Percentiles rank a stretch among this genome's conserved stretches.
These are phyloP conservation scores for Cucumis hystrix DNA, from an alignment of 306 rosid genomes.

Conservation along the genomic window DNA sequence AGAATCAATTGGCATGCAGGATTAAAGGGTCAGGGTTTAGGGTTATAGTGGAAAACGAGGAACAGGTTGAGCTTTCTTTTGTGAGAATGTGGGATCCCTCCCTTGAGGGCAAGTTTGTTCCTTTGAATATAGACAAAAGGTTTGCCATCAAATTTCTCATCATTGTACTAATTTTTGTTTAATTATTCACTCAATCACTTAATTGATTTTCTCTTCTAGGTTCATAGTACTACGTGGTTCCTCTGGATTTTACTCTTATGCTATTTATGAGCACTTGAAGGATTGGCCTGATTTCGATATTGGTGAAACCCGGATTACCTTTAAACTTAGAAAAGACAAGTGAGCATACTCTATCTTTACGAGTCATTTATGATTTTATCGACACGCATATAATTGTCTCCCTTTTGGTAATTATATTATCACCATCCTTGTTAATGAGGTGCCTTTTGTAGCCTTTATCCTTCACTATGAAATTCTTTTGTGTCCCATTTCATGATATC, in stretches of 20 bases:
- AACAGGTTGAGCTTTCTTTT: constrained; percentile 80
- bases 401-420: no score
- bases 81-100: constrained; percentile 78
- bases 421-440: no score
- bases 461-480: no score
- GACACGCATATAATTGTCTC: no score
- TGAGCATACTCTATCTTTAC: constrained; percentile 10
- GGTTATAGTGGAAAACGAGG: constrained; percentile 75
- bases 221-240: constrained; percentile 60
- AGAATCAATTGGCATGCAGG: constrained; percentile 41
- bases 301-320: constrained; percentile 72
- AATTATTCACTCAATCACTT: not conserved
- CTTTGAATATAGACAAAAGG: constrained; percentile 93
- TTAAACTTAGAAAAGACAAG: constrained; percentile 92
- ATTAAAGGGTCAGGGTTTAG: constrained; percentile 54
- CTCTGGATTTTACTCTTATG: constrained; percentile 85
- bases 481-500: no score
- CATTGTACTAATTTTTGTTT: not conserved
- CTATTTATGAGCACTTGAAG: constrained; percentile 60
- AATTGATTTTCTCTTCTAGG: constrained; percentile 26
- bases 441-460: no score
- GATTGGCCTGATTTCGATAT: constrained; percentile 90
- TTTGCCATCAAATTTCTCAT: constrained; percentile 14
- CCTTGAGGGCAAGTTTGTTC: constrained; percentile 72
- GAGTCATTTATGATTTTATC: not conserved